phyloP scores from a whole-genome alignment of 768 basidiomycete species.

The Sporobolomyces phaffii region DNA sequence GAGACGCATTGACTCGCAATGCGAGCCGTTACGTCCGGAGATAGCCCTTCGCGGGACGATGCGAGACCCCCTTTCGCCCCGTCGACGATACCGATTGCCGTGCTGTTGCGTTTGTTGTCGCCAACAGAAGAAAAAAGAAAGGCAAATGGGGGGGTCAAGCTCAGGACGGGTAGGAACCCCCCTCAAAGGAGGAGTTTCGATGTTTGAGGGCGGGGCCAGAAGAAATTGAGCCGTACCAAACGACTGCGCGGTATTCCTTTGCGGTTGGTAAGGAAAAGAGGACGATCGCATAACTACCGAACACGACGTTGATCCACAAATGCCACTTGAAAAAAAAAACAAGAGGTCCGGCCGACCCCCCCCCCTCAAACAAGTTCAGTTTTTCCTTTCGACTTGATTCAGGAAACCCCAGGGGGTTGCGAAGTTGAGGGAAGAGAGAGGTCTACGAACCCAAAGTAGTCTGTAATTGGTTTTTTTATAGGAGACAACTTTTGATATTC shows the following conservation, averaged over 20 bases:
- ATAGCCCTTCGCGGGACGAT: too few species aligned
- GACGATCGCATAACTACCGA: constrained; percentile 69
- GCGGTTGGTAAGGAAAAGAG: constrained; percentile 92
- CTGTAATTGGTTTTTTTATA: not conserved
- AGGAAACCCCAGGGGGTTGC: too few species aligned
- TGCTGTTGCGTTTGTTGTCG: too few species aligned
- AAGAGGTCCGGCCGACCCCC: too few species aligned
- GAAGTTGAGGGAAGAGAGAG: not conserved
- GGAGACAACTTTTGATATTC: not conserved
- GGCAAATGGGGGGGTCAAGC: too few species aligned
- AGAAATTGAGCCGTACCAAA: constrained; percentile 14
- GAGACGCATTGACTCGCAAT: not conserved
- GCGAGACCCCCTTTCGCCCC: not conserved
- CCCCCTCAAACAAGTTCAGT: too few species aligned
- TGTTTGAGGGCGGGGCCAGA: not conserved
- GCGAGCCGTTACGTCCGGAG: too few species aligned
- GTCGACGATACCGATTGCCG: not conserved
- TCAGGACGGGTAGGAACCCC: too few species aligned
- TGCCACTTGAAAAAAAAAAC: constrained; percentile 23
- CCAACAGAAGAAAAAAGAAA: too few species aligned
- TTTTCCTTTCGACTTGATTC: too few species aligned
- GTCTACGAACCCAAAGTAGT: not conserved
- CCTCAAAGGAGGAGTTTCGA: not conserved
- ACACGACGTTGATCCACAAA: constrained; percentile 67
- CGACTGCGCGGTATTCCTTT: not conserved